A percentile compares a stretch with the other conserved stretches of the same genome.
These are phyloP conservation scores for Globisporangium iwayamae DNA, from an alignment of 352 stramenopile genomes.

Conservation along the genomic window DNA sequence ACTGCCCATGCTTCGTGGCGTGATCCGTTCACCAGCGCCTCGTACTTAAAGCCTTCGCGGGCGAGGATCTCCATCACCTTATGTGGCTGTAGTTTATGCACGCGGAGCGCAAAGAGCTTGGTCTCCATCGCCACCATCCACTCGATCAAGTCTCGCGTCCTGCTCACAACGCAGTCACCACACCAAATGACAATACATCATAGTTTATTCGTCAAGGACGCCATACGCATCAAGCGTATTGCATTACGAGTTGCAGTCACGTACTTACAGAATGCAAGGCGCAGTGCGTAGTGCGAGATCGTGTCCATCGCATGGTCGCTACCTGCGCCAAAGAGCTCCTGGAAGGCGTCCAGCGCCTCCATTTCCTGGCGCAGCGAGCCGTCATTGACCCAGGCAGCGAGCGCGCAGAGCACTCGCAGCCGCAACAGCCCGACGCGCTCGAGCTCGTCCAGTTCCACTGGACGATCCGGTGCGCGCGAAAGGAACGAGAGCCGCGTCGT, in stretches of 20 bases:
- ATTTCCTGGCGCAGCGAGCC: neutral
- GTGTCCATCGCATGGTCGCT: constrained; percentile 22
- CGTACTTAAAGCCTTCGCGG: neutral
- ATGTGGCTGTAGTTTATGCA: constrained; percentile 12
- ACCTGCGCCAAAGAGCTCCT: constrained; percentile 11
- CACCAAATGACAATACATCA: neutral
- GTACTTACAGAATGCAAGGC: constrained; percentile 55
- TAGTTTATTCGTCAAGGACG: neutral
- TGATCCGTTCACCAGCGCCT: neutral
- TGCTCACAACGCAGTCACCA: constrained; percentile 3
- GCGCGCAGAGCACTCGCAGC: constrained; percentile 36
- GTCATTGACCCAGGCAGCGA: constrained; percentile 4
- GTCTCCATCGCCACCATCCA: constrained; percentile 58
- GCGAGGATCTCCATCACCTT: neutral
- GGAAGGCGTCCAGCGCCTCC: constrained; percentile 16
- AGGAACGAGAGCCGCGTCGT: constrained; percentile 68
- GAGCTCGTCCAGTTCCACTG: constrained; percentile 94
- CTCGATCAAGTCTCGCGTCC: constrained; percentile 21
- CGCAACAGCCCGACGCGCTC: constrained; percentile 83
- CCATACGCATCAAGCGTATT: neutral
- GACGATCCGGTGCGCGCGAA: constrained; percentile 63
- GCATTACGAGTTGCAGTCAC: constrained; percentile 1
- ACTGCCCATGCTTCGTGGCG: neutral
- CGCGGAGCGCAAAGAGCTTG: constrained; percentile 33
- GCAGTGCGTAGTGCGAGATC: constrained; percentile 46